Evolutionary conservation across 139 green algal genomes (phyloP), one percentile per base, ranked within the genome.

Genomic region (Deuterostichococcus epilithicus): DNA sequence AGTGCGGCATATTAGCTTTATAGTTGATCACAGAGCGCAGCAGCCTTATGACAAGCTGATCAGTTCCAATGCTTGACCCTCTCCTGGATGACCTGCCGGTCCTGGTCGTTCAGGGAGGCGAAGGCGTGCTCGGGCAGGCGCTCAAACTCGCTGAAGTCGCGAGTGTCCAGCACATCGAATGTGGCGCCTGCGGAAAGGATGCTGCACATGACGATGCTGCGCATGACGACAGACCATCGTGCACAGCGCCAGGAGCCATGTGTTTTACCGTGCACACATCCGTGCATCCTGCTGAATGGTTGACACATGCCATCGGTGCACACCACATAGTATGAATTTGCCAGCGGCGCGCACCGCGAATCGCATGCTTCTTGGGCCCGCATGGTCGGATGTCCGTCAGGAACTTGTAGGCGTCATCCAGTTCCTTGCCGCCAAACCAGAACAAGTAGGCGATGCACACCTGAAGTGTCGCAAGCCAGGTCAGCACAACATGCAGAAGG

Each of bases 341-440:
- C n/a, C n/a, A n/a, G n/a, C n/a, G n/a, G n/a, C n/a, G n/a, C 52
- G 10, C 91, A 13, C 84, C 91, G 0, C 90, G 78, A 47, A 97
- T 91, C 22, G 91, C 88, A 28, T 97, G 89, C 47, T 82, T 81
- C 74, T 92, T 95, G 26, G 92, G 92, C 0, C 92, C 92, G 70
- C 92, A 97, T 13, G 92, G 92, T 28, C 92, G 74, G 45, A 95
- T 90, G 67, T 69, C 72, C 5, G 92, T 97, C 36, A 96, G 70
- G 63, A 84, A 78, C 1, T 79, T 44, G 82, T 96, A 97, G 0
- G 90, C 89, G 42, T 91, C 52, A 20, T 33, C 36, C 32, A 38
- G 35, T 37, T 74, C 33, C 25, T 37, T 26, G 3, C 5, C 23
- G 28, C 35, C 8, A 28, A 36, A 59, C 23, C 78, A 83, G 58